Evolutionary conservation across 805 yeast species (phyloP).

Genomic region (Ogataea wickerhamii): DNA sequence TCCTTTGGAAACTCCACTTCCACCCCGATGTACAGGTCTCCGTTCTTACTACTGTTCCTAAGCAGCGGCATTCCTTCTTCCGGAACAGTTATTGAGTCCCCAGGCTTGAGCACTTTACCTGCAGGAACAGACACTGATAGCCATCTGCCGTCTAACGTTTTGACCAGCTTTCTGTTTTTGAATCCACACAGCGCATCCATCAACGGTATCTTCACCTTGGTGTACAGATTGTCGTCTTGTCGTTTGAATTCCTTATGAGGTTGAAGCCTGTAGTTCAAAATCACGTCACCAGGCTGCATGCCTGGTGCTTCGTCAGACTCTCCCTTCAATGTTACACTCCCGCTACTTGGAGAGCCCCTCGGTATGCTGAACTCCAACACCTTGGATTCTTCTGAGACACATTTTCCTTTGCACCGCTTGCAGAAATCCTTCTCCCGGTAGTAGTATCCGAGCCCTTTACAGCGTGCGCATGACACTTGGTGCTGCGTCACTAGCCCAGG

Average conservation of each 20-base stretch:
- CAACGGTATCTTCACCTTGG: constrained; percentile 57
- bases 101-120: constrained; percentile 81
- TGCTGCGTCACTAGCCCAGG: constrained; percentile 73
- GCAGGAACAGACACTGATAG: constrained; percentile 60
- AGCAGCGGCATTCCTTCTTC: constrained; percentile 82
- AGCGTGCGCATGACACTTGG: constrained; percentile 56
- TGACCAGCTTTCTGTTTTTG: constrained; percentile 52
- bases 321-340: constrained; percentile 54
- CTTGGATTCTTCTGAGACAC: constrained; percentile 60
- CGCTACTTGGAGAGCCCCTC: constrained; percentile 65
- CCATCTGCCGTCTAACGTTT: constrained; percentile 78
- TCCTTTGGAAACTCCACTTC: constrained; percentile 80
- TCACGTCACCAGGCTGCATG: constrained; percentile 71
- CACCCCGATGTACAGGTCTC: constrained; percentile 69
- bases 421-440: constrained; percentile 68
- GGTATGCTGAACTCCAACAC: constrained; percentile 73
- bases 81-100: constrained; percentile 57
- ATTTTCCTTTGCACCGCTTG: constrained; percentile 67
- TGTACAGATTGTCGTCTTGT: constrained; percentile 60
- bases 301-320: constrained; percentile 81
- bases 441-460: constrained; percentile 67
- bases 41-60: constrained; percentile 37
- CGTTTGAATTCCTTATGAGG: constrained; percentile 42
- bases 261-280: constrained; percentile 54
- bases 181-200: constrained; percentile 87